A percentile compares a stretch with the other conserved stretches of the same genome.
phyloP scores from a whole-genome alignment of 2,329 filamentous ascomycete species.

The Aspergillus sp. region DNA sequence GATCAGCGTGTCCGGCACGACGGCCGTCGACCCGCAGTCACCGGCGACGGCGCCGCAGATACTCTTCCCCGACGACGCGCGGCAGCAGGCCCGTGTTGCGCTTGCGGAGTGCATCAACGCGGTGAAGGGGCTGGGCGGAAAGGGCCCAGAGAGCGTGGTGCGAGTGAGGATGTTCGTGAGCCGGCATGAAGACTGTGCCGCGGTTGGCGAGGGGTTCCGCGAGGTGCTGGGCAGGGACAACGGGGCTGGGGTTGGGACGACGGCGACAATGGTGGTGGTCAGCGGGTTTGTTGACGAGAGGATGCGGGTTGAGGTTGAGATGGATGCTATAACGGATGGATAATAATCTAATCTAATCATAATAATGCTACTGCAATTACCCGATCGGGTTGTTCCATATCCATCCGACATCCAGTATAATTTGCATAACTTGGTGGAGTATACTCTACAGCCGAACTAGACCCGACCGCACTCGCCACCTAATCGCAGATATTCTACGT shows the following conservation, averaged over 20 bases:
- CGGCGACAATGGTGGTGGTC: slow-evolving; percentile 32
- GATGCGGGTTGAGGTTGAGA: slow-evolving; percentile 33
- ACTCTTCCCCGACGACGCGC: slow-evolving; percentile 22
- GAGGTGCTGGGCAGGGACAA: slow-evolving; percentile 18
- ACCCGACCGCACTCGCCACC: too few species aligned
- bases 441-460: too few species aligned
- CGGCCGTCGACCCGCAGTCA: slow-evolving; percentile 25
- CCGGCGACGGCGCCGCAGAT: slow-evolving; percentile 18
- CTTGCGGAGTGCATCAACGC: slow-evolving; percentile 20
- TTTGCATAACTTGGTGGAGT: too few species aligned
- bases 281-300: slow-evolving; percentile 27
- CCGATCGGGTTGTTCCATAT: too few species aligned
- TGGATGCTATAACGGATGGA: slow-evolving; percentile 27
- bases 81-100: slow-evolving; percentile 21
- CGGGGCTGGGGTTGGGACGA: slow-evolving; percentile 18
- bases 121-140: slow-evolving; percentile 23
- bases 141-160: slow-evolving; percentile 22
- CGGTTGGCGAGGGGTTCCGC: slow-evolving; percentile 21
- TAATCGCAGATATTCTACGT: too few species aligned
- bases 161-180: slow-evolving; percentile 29
- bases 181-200: slow-evolving; percentile 19
- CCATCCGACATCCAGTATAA: too few species aligned
- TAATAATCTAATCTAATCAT: too few species aligned
- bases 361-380: too few species aligned
- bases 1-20: slow-evolving; percentile 33